phyloP scores from a whole-genome alignment of 2,329 filamentous ascomycete genomes.

The Pyricularia pennisetigena region DNA sequence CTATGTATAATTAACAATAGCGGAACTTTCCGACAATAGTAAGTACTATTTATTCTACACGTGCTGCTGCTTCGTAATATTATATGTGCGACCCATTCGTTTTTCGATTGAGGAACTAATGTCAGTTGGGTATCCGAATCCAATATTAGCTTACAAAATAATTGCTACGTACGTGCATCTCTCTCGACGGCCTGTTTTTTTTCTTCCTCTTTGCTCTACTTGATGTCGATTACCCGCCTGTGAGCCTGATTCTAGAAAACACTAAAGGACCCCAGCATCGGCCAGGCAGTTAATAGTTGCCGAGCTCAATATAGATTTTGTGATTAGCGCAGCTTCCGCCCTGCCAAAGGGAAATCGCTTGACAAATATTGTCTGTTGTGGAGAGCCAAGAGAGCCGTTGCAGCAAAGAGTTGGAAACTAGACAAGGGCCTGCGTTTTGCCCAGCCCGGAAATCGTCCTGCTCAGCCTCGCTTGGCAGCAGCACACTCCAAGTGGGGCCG shows the following conservation, averaged over 20 bases:
- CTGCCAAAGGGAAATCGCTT: background rate
- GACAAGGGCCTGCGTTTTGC: background rate
- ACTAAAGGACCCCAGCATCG: no score
- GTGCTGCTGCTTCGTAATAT: background rate
- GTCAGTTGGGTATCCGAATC: background rate
- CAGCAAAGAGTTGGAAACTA: background rate
- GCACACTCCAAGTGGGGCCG: background rate
- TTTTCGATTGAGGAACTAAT: background rate
- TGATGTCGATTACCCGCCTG: no score
- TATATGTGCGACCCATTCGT: background rate
- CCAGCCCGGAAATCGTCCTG: background rate
- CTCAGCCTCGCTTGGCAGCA: background rate
- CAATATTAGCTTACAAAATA: background rate
- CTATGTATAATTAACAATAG: no score
- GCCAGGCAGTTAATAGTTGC: background rate
- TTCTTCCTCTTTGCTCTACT: no score
- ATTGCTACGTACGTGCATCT: no score
- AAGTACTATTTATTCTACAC: background rate
- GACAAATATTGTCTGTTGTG: background rate
- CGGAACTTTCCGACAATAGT: background rate
- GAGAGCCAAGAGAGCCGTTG: background rate
- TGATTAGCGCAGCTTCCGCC: background rate
- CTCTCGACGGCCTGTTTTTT: no score
- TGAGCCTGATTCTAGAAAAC: no score
- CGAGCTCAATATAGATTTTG: background rate